Base-by-base conservation (phyloP, 2,329 filamentous ascomycete species). In the Pyricularia pennisetigena region DNA sequence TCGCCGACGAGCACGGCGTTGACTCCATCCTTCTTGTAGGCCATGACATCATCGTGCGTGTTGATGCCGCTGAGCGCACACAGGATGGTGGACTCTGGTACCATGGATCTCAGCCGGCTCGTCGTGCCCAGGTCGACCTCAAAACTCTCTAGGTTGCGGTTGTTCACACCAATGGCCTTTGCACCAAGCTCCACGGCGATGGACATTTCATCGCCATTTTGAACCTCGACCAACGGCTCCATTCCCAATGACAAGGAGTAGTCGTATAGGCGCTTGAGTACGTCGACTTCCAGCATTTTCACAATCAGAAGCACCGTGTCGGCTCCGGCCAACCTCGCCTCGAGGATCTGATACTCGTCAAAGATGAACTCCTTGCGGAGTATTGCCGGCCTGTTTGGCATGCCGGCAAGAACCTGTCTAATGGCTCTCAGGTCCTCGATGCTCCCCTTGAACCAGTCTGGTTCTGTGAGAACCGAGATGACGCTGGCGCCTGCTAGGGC, bases 391-490 rank as follows among this genome's bases (percentile, higher is more conserved):
- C 95, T 86, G 76, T 97, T 96, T 1, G 92, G 90, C 89, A 99
- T 93, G 14, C 91, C 90, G 73, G 93, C 88, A n/a, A 99, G 82
- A 65, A 92, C 93, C 78, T 94, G 91, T 63, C 95, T 88, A 32
- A 98, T 95, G 41, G 90, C 88, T 70, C 91, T 88, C 68, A 99
- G 81, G 76, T 99, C 95, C 69, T 99, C 94, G 70, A 99, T 94
- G 78, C 91, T 97, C 65, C 95, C 95, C 80, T 97, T 98, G 83
- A 99, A 99, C 95, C 95, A 99, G 75, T 98, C 91, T 0, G 96
- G 95, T 79, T 99, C 95, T 0, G 95, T 99, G 64, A 99, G 85
- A n/a, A 99, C 95, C 1, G 95, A 98, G 72, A 99, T 99, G 57
- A 97, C 93, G 76, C 94, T 98, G 65, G 95, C 95, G 16, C 95